Base-by-base conservation (phyloP, 805 yeast genomes). In the Myxozyma kluyveri region DNA sequence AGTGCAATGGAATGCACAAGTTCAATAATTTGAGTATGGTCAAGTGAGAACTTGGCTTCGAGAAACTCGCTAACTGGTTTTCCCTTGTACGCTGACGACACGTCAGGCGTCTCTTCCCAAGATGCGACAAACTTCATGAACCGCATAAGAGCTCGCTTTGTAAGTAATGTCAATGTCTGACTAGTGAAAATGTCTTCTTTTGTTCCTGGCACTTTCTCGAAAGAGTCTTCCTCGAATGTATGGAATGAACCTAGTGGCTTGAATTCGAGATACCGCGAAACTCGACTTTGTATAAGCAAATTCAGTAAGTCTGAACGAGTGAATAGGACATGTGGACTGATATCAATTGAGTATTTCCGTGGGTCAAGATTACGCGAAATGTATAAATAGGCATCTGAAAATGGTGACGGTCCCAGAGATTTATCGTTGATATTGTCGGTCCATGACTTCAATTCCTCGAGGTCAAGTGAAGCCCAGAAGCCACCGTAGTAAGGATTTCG, bases 141-240 rank as follows among this genome's bases (percentile, higher is more conserved):
- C 70, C 82, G 87, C 98, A 91, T 91, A 59, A 88, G 75, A 57
- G 81, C 77, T 57, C 99, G 80, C 68, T 91, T 91, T 7, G 95
- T 81, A 48, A 79, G 69, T 47, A 90, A 72, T 10, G 86, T 75
- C 57, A 93, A 72, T 3, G 86, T 75, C 68, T 88, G 93, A 69
- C 88, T 90, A 19, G 96, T 86, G 73, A 91, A 91, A 41, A 91
- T 90, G 63, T 89, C 97, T 69, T 91, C 95, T 67, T 89, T 91
- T 26, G 96, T 80, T 55, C 85, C 85, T 29, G 89, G 78, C 65
- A 90, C 79, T 67, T 88, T 88, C 61, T 86, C 95, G 71, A 93
- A 91, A 46, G 82, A 76, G 68, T 91, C 97, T 65, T 88, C 85
- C 69, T 90, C 96, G 70, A 79, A 93, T n/a, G 96, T 87, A 68